phyloP scores from a whole-genome alignment of 805 yeast species.

The Lachancea cidri region DNA sequence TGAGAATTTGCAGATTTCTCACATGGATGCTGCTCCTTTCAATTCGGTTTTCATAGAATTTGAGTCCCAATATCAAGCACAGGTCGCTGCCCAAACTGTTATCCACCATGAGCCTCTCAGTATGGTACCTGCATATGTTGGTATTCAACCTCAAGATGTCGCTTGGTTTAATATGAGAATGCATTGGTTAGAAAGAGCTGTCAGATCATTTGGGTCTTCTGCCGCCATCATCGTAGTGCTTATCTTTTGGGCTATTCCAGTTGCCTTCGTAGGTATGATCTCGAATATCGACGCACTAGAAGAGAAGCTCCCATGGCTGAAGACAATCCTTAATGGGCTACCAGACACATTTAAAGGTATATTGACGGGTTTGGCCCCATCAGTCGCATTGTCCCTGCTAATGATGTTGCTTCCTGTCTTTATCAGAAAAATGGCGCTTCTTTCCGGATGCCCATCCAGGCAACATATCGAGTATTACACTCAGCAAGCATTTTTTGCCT shows the following conservation, averaged over 20 bases:
- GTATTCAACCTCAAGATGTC: conserved; percentile 58
- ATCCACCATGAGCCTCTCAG: conserved; percentile 63
- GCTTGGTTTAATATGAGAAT: conserved; percentile 70
- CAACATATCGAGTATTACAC: conserved; percentile 60
- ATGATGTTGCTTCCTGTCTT: conserved; percentile 64
- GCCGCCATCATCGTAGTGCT: conserved; percentile 52
- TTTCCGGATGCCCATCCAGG: conserved; percentile 51
- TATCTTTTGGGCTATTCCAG: conserved; percentile 71
- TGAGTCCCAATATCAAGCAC: conserved; percentile 70
- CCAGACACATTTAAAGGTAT: conserved; percentile 55
- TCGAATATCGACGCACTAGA: conserved; percentile 64
- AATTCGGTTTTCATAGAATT: conserved; percentile 78
- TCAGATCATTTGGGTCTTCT: conserved; percentile 47
- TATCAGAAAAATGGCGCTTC: conserved; percentile 56
- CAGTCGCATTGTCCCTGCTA: conserved; percentile 56
- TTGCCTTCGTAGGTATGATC: conserved; percentile 70
- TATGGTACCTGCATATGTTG: conserved; percentile 55
- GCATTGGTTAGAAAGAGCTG: conserved; percentile 73
- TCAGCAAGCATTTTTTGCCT: conserved; percentile 63
- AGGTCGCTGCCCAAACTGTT: conserved; percentile 59
- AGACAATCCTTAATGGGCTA: conserved; percentile 46
- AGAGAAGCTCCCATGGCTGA: conserved; percentile 48
- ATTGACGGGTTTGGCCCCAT: conserved; percentile 65
- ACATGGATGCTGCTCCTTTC: conserved; percentile 50
- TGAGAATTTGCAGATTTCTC: conserved; percentile 46